Conservation (phyloP, 2,329 filamentous ascomycete species). For the Lachnellula suecica region DNA sequence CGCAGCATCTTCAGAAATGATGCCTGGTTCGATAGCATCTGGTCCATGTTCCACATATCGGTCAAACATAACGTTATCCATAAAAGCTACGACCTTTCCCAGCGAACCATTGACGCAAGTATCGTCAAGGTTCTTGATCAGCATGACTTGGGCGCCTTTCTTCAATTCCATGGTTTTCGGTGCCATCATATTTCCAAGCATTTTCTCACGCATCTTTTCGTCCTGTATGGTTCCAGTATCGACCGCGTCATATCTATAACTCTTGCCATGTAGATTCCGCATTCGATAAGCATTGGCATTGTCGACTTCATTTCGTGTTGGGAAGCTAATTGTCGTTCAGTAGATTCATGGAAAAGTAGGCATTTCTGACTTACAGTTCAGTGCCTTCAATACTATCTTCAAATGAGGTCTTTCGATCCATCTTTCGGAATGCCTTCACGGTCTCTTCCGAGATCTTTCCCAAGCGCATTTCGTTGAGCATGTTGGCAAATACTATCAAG, state of each 20-base stretch:
- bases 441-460: conserved; percentile 78
- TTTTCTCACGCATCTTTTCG: conserved; percentile 66
- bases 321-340: conserved; percentile 58
- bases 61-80: conserved; percentile 64
- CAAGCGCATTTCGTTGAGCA: conserved; percentile 97
- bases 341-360: background rate
- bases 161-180: conserved; percentile 79
- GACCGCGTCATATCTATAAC: conserved; percentile 66
- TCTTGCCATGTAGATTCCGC: conserved; percentile 65
- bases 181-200: conserved; percentile 91
- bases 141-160: conserved; percentile 93
- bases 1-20: conserved; percentile 18
- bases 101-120: conserved; percentile 91
- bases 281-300: conserved; percentile 78
- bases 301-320: conserved; percentile 87
- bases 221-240: conserved; percentile 73
- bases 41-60: conserved; percentile 52
- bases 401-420: conserved; percentile 70
- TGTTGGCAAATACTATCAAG: conserved; percentile 72
- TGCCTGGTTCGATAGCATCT: conserved; percentile 37
- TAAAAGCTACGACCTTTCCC: conserved; percentile 81
- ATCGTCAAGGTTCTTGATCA: conserved; percentile 99
- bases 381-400: conserved; percentile 79
- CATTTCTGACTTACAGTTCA: conserved; percentile 61
- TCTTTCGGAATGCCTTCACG: conserved; percentile 70